Base-by-base conservation (phyloP, 2,329 filamentous ascomycete species). In the Aspergillus sp. region DNA sequence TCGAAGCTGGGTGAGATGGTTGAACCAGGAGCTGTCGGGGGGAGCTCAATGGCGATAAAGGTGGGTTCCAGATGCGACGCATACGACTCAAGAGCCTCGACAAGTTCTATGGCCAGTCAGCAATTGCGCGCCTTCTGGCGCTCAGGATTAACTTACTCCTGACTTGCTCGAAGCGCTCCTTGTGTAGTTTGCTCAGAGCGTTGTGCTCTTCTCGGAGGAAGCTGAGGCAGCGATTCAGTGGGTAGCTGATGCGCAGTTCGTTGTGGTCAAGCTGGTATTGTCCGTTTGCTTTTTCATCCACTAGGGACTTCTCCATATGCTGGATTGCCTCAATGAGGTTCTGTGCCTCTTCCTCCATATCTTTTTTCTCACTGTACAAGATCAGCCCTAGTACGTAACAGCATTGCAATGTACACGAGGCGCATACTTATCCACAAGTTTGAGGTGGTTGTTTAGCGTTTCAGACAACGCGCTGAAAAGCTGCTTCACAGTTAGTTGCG, bases 161-260 rank as follows among this genome's bases (percentile, higher is more conserved):
- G 61, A 98, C 92, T 81, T 98, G 92, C 73, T 97, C 93, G 70
- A 92, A 97, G 62, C 95, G 89, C 78, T 98, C 93, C 65, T 88
- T 89, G 77, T 99, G 93, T 60, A 95, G 80, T 73, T 90, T 91
- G 78, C 86, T 87, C 67, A 98, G 86, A 55, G 90, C 87, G 60
- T 81, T 83, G 71, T 97, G 90, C 79, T 95, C 97, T 76, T 97
- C 92, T 76, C 92, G 94, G 57, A 99, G 83, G 17, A 77, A 79
- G 71, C 90, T 85, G 62, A 99, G 81, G 75, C 96, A 99, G 67
- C 87, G 85, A 50, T 85, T 87, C 59, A 99, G 82, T 1, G 95
- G 95, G 67, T 89, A 95, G 4, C 92, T 94, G 72, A 99, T 85
- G 68, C 87, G 83, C 45, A 96, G 79, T n/a, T 77, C 87, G 58